Base-by-base conservation (phyloP, 2,329 filamentous ascomycete genomes). In the Daldinia sp. region DNA sequence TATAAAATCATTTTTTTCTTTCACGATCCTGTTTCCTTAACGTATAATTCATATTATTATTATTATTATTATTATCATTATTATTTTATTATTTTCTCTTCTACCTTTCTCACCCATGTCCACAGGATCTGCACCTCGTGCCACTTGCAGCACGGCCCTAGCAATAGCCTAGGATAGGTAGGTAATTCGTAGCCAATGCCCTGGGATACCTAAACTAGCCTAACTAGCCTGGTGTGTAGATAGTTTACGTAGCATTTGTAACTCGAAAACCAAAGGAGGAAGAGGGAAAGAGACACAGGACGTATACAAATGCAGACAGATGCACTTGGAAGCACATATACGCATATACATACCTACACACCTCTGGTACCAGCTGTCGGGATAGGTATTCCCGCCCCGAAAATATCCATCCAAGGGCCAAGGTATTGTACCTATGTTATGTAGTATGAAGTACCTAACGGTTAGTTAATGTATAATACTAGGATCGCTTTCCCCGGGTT, bases 401-500 rank as follows among this genome's bases (percentile, higher is more conserved):
- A 45, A 63, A 66, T 66, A 66, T 58, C 57, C 57, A 58, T 50
- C 53, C n/a, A n/a, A n/a, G n/a, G 58, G 47, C 60, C 37, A 34
- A 32, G n/a, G n/a, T n/a, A n/a, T n/a, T n/a, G n/a, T n/a, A n/a
- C n/a, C n/a, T n/a, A n/a, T n/a, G n/a, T n/a, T n/a, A n/a, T n/a
- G n/a, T n/a, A n/a, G 25, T 52, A 61, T 64, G 61, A n/a, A n/a
- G n/a, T n/a, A n/a, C n/a, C n/a, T n/a, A n/a, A n/a, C n/a, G n/a
- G n/a, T n/a, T n/a, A n/a, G n/a, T n/a, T n/a, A n/a, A n/a, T n/a
- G n/a, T n/a, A n/a, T n/a, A n/a, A n/a, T 61, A 61, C 64, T 58
- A 34, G 59, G 64, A 59, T 64, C 51, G 45, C 53, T 58, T 66
- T 66, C 64, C 64, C 64, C 64, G 64, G 64, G 64, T 66, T 64